phyloP scores from a whole-genome alignment of 805 yeast species.

The Helenozyma baotianmanensis region DNA sequence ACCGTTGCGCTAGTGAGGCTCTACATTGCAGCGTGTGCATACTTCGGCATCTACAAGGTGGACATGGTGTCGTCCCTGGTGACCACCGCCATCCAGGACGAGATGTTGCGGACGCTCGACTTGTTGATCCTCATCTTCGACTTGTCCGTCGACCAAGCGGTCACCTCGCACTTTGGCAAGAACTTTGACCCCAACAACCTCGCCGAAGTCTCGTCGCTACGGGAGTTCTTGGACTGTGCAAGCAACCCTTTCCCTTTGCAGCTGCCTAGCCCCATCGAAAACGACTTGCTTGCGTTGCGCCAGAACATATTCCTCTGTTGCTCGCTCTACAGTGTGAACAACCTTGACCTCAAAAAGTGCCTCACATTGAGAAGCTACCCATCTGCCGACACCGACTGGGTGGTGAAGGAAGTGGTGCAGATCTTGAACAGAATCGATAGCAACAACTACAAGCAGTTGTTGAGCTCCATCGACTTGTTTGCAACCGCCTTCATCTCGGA shows the following conservation, averaged over 20 bases:
- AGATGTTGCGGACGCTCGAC: too few relatives aligned
- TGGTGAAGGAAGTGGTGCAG: constrained; percentile 24
- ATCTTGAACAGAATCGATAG: constrained; percentile 21
- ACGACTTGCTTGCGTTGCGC: constrained; percentile 14
- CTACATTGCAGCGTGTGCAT: constrained; percentile 7
- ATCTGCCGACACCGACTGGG: constrained; percentile 5
- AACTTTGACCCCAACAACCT: not conserved
- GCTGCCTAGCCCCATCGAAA: constrained; percentile 17
- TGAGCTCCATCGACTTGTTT: constrained; percentile 18
- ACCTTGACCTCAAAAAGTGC: constrained; percentile 28
- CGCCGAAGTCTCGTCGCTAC: constrained; percentile 8
- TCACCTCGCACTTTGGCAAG: not conserved
- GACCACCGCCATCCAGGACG: constrained; percentile 24
- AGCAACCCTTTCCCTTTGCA: constrained; percentile 7
- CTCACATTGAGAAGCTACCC: constrained; percentile 21
- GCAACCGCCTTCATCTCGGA: constrained; percentile 17
- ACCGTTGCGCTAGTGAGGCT: constrained; percentile 7
- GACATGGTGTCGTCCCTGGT: constrained; percentile 22
- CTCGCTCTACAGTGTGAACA: constrained; percentile 30
- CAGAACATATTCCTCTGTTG: constrained; percentile 26
- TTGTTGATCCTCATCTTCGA: constrained; percentile 1
- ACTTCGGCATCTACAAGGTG: constrained; percentile 9
- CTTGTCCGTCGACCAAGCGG: not conserved
- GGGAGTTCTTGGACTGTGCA: constrained; percentile 10
- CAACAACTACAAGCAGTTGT: constrained; percentile 19